Conservation (phyloP, 306 rosid genomes). For the Casuarina glauca region DNA sequence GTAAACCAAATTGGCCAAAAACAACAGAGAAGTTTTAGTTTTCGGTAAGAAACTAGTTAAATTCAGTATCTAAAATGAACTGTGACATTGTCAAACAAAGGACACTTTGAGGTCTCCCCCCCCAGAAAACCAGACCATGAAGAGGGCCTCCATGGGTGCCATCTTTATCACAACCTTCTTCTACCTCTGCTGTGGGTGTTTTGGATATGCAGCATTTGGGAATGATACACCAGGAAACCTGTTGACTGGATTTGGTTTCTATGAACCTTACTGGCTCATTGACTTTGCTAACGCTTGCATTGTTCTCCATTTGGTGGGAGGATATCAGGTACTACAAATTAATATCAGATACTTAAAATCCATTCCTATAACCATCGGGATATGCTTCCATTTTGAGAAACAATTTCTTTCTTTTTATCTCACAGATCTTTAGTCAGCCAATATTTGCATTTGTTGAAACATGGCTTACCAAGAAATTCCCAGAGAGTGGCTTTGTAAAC, state of each 20-base stretch:
- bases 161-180: slow-evolving; percentile 66
- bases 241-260: slow-evolving; percentile 80
- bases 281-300: slow-evolving; percentile 87
- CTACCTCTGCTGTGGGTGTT: slow-evolving; percentile 84
- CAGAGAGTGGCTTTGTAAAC: slow-evolving; percentile 57
- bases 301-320: slow-evolving; percentile 81
- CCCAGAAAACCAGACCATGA: slow-evolving; percentile 77
- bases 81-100: slow-evolving; percentile 38
- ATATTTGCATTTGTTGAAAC: slow-evolving; percentile 55
- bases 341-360: not conserved
- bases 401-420: not conserved
- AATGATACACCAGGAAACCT: slow-evolving; percentile 78
- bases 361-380: no score
- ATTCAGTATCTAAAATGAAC: slow-evolving; percentile 15
- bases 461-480: slow-evolving; percentile 57
- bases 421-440: slow-evolving; percentile 70
- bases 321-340: slow-evolving; percentile 70
- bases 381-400: no score
- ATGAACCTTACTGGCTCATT: slow-evolving; percentile 81
- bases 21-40: not conserved
- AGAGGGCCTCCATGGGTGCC: slow-evolving; percentile 63
- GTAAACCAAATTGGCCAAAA: not conserved
- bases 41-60: not conserved
- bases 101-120: slow-evolving; percentile 86
- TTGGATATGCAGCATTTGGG: slow-evolving; percentile 93